Base-by-base conservation (phyloP, 768 basidiomycete species). In the Cystoderma amianthinum region DNA sequence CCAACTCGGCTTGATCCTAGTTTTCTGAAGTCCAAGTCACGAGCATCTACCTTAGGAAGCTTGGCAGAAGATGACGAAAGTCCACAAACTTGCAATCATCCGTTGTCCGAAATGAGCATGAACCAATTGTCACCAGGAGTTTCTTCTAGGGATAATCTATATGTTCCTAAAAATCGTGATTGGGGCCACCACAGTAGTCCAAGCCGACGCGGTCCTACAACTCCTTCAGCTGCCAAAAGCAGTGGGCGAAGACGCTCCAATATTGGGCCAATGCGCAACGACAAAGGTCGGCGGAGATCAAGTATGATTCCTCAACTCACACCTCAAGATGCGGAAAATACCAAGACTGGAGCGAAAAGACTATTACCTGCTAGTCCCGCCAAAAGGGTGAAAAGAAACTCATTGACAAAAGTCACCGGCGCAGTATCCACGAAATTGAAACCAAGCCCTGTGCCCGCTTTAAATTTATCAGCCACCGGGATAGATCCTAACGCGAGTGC, bases 221-320 rank as follows among this genome's bases (percentile, higher is more conserved):
- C 72, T 33, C 67, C 73, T 21, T 65, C 60, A 45, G 57, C 53
- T 16, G 49, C 54, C 11, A 54, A 48, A 36, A 36, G 39, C 5
- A 48, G 48, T 6, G 44, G 41, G 38, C 53, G 64, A 41, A 51
- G 64, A n/a, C 73, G 82, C 28, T 91, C 89, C 17, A 82, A 81
- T 50, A 74, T 88, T 43, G 89, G 88, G 3, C 74, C 83, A n/a
- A 53, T 80, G 57, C 78, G 89, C 24, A 71, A 64, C 45, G 89
- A 91, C 58, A 86, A 85, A 58, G 62, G 63, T 11, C 68, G 86
- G 44, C 68, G 89, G 44, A 72, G 88, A 43, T 89, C 88, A 28
- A 92, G 89, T 53, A 61, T 88, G 68, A 85, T 91, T 46, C 82
- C 82, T n/a, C 76, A 78, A 47, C 70, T 78, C 37, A 72, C 77